Evolutionary conservation across 2,329 filamentous ascomycete genomes (phyloP), one percentile per base, ranked within the genome.

Genomic region (Huntiella omanensis): DNA sequence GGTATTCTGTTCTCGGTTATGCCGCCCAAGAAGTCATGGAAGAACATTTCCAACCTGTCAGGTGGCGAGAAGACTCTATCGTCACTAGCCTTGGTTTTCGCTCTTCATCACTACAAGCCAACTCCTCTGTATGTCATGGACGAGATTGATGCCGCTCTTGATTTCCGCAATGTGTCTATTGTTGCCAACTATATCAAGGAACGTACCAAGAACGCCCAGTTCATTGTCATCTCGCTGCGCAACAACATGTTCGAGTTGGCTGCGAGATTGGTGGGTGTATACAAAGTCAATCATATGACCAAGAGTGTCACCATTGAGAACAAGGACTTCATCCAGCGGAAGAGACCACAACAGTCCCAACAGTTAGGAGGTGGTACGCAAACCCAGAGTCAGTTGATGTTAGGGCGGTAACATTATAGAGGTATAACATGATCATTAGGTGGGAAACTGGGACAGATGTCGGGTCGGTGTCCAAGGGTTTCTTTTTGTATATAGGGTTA

Each of bases 211-310:
- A 98, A 98, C 64, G 92, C 91, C 1, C 91, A 98, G 60, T 98
- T 98, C 61, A 91, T 98, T 55, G 91, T 98, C 58, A 98, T 98
- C 58, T 95, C 86, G 12, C 69, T 98, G 56, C 73, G 91, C 57
- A 98, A 98, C 65, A 98, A 98, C 68, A 98, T 98, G 91, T 98
- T 98, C 63, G 91, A 98, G 69, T 76, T 98, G 52, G 88, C 92
- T n/a, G 77, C 85, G 49, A 75, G 92, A 47, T 73, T 98, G 50
- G 86, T 98, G 11, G 92, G 92, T 54, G 91, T 98, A 47, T 98
- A 98, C 70, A 98, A 98, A 70, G 91, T 98, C 60, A 96, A 93
- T 64, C 88, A 98, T 63, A 98, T 96, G 78, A 91, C 83, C 51
- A 91, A 88, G 74, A 87, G 82, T 61, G 83, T 91, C 16, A 86